A percentile compares a stretch with the other conserved stretches of the same genome.
Evolutionary conservation across 352 stramenopile species (phyloP).

Genomic region (Globisporangium takayamanum): DNA sequence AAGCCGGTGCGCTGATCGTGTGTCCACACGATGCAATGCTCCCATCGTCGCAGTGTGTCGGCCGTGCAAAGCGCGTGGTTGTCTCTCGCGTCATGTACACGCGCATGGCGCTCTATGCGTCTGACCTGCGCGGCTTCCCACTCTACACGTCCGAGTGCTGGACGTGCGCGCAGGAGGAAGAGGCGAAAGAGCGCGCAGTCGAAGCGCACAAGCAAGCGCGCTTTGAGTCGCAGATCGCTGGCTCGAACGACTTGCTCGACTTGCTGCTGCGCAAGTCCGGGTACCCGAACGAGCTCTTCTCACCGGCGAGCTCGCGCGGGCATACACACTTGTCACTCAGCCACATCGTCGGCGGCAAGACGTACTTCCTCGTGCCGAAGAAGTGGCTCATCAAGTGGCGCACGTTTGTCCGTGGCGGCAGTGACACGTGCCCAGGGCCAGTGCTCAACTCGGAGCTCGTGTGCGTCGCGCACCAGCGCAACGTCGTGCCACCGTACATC

Average conservation of each 20-base stretch:
- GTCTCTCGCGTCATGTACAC: slow-evolving; percentile 37
- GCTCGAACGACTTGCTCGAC: slow-evolving; percentile 58
- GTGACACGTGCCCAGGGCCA: slow-evolving; percentile 48
- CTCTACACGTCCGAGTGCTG: slow-evolving; percentile 49
- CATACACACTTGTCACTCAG: slow-evolving; percentile 52
- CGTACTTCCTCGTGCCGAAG: slow-evolving; percentile 80
- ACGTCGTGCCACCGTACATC: slow-evolving; percentile 77
- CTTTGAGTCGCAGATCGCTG: slow-evolving; percentile 62
- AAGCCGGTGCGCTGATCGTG: slow-evolving; percentile 52
- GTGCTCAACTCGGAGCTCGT: slow-evolving; percentile 80
- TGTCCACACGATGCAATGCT: slow-evolving; percentile 59
- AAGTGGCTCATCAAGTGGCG: slow-evolving; percentile 82
- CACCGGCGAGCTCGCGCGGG: slow-evolving; percentile 31
- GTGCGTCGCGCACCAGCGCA: slow-evolving; percentile 68
- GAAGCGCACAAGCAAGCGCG: slow-evolving; percentile 47
- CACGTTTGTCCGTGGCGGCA: slow-evolving; percentile 60
- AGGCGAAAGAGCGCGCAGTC: slow-evolving; percentile 39
- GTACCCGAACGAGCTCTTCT: slow-evolving; percentile 77
- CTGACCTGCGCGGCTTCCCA: slow-evolving; percentile 50
- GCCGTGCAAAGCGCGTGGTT: slow-evolving; percentile 48
- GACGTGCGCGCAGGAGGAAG: slow-evolving; percentile 48
- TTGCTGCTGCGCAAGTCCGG: slow-evolving; percentile 72
- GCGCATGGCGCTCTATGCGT: slow-evolving; percentile 47
- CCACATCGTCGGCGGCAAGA: slow-evolving; percentile 33
- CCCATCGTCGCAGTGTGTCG: slow-evolving; percentile 48